Base-by-base conservation (phyloP, 2,329 filamentous ascomycete species). In the Ophiostoma populinum region DNA sequence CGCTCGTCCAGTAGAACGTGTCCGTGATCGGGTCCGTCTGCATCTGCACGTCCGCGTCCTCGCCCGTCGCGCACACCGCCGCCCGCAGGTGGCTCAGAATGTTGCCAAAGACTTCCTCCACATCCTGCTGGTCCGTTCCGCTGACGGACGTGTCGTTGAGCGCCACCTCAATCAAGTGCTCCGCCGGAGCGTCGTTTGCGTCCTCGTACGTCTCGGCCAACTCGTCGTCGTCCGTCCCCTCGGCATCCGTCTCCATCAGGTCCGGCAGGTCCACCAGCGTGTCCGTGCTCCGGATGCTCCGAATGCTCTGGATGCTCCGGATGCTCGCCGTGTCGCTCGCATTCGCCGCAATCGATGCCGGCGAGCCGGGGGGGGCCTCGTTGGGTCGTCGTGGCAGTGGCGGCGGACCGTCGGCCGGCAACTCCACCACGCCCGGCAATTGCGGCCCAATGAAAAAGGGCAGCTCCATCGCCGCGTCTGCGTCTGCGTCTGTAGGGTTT, bases 21-120 rank as follows among this genome's bases (percentile, higher is more conserved):
- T 80, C 62, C 54, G 83, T 83, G 42, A 93, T 72, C 38, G 72
- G 65, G 51, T 95, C 90, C 15, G 75, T 58, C 53, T 94, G 87
- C 43, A 92, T 78, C 3, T 78, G 79, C 20, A 53, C 67, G 6
- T 65, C 57, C 38, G 59, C 53, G 40, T 81, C 71, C 22, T 69
- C 59, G 4, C 66, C 68, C n/a, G 66, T 67, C 6, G 82, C 70
- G 38, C 68, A 75, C 49, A 95, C 86, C 3, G 87, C 86, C 35
- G 81, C 85, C 48, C 90, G 80, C n/a, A 94, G 63, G 34, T 90
- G 79, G 49, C 87, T 85, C 39, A 94, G 71, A 18, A 93, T 80
- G 47, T 87, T 90, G 39, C 83, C 83, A 59, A 94, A 86, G 30
- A 94, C 87, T 55, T 98, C 90, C 10, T 85, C 85, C 5, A 94